Base-by-base conservation (phyloP, 2,329 filamentous ascomycete genomes). In the Beauveria rudraprayagi region DNA sequence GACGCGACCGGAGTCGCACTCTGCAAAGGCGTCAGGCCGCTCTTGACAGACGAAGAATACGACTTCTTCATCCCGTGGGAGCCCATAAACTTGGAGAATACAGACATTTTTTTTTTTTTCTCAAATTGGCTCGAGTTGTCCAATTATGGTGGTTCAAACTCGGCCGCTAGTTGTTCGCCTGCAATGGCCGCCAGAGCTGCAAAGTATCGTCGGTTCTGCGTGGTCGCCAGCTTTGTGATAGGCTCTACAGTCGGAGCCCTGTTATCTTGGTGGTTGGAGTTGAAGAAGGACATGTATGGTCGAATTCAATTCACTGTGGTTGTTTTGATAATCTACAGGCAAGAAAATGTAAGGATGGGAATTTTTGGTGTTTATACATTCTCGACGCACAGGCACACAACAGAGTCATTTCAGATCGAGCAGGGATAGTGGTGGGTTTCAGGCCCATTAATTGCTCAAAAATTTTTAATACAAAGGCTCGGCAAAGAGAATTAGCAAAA, bases 111-210 rank as follows among this genome's bases (percentile, higher is more conserved):
- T 9, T 11, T 51, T 9, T 11, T 22, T 22, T 22, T 22, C 2
- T 22, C 19, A 22, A 24, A 3, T 11, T 48, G 28, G 9, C 30
- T 41, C 11, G 26, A n/a, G 19, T 41, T 60, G 6, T 16, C 54
- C 53, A 30, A 10, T 56, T 61, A 61, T 46, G 60, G 60, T 47
- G 60, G 60, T 52, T 61, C 60, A 48, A 61, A 54, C 60, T 46
- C 53, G 40, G 60, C 54, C 47, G 56, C 55, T 28, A 61, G 60
- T 48, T 61, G 60, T 17, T 56, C 40, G 41, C 46, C 54, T 46
- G 46, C 60, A 30, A 61, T 44, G 16, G 60, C 54, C 48, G 60
- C 60, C 60, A 61, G 60, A 47, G 60, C 60, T 57, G 60, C 60
- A 22, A 47, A 52, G 54, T 51, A 61, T 57, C 60, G 60, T 46